Base-by-base conservation (phyloP, 371 early-diverging fungal species). In the Lichtheimia ramosa region DNA sequence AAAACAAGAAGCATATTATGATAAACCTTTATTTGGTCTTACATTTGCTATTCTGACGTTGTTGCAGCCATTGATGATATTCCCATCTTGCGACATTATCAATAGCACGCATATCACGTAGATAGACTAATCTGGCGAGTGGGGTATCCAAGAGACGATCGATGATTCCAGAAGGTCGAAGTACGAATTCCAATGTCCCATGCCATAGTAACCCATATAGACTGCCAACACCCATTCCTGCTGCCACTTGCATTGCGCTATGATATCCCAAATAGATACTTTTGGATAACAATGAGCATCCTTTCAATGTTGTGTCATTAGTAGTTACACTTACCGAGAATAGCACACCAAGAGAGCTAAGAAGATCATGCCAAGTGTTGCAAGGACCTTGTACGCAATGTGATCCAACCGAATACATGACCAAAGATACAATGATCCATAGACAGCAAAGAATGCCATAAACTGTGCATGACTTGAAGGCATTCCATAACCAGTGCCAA, bases 401-500 rank as follows among this genome's bases (percentile, higher is more conserved):
- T 75, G 56, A 50, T 71, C 68, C 21, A 82, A 43, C 3, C 54
- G 59, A 28, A 74, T 79, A 41, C 75, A 66, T 20, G 61, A 54
- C 58, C 78, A 83, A 48, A 91, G 70, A 56, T 92, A 89, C 7
- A 93, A 53, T 5, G 78, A 59, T 0, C 79, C 63, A 63, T 85
- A 94, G 0, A 79, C 69, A 8, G 89, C 83, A 75, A 93, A 96
- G 71, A 81, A 96, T 46, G 89, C 87, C 76, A 96, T 92, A 73
- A 96, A 97, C 66, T 96, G 96, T 2, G 96, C 74, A 65, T 97
- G 97, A 52, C 91, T 89, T 2, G 93, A 92, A 1, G 97, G 97
- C 96, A 96, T 96, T 15, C 96, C 97, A 70, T 95, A 95, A 0
- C 96, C 96, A 41, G 82, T 82, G 3, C 95, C 94, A 12, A 94